Evolutionary conservation across 768 basidiomycete genomes (phyloP).

Genomic region (Russula sp.): DNA sequence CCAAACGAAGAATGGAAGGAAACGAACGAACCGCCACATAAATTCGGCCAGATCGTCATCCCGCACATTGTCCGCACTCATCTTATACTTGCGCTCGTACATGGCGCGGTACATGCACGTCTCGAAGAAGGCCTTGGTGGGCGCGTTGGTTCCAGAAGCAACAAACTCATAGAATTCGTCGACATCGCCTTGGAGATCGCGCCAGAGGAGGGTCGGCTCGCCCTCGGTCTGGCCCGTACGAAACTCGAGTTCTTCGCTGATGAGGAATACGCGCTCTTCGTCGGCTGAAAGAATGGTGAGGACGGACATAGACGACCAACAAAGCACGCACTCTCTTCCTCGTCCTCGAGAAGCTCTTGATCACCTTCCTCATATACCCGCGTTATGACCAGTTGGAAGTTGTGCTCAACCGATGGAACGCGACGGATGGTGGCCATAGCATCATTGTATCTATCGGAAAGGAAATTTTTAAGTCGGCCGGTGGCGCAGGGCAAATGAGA

Average conservation of each 20-base stretch:
- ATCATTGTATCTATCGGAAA: conserved; percentile 72
- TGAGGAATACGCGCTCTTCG: conserved; percentile 88
- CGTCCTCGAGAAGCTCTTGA: conserved; percentile 89
- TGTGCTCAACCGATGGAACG: conserved; percentile 67
- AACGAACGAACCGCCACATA: conserved; percentile 64
- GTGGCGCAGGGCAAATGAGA: neutral
- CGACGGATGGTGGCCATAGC: conserved; percentile 93
- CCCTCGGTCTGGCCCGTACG: conserved; percentile 65
- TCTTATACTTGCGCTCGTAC: conserved; percentile 88
- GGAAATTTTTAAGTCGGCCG: neutral
- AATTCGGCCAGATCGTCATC: conserved; percentile 75
- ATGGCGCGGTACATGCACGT: conserved; percentile 93
- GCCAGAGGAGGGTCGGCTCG: conserved; percentile 84
- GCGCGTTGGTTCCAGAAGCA: conserved; percentile 61
- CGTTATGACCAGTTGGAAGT: conserved; percentile 91
- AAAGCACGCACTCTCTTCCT: conserved; percentile 67
- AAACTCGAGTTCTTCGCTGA: conserved; percentile 88
- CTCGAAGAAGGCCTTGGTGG: conserved; percentile 86
- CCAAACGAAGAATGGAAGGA: neutral
- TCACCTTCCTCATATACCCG: conserved; percentile 96
- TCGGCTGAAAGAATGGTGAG: conserved; percentile 52
- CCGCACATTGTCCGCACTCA: conserved; percentile 57
- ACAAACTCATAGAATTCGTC: conserved; percentile 96
- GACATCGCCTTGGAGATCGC: conserved; percentile 84
- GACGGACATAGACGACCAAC: neutral